These are phyloP conservation scores for Plantago elongata DNA, from an alignment of 257 asterid genomes.

Conservation along the genomic window DNA sequence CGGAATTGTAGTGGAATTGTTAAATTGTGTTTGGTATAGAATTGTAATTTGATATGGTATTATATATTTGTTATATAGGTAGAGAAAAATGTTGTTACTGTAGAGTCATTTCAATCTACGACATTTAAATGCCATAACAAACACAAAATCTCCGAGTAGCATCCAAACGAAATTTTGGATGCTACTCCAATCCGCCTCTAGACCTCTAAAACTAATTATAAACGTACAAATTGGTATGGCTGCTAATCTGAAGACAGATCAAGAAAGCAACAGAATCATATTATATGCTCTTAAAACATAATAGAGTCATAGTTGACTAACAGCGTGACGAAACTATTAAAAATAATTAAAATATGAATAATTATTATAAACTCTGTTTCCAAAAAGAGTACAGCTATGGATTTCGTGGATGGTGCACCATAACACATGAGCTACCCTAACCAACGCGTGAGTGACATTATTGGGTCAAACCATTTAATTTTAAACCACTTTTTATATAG, in stretches of 20 bases:
- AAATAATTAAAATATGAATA: not conserved
- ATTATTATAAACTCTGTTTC: not conserved
- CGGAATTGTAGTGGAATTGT: too few relatives aligned
- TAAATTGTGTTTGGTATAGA: too few relatives aligned
- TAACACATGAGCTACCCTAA: constrained; percentile 13
- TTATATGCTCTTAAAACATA: not conserved
- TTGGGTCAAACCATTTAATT: constrained; percentile 22
- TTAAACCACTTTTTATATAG: not conserved
- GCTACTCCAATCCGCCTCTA: too few relatives aligned
- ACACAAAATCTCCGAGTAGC: too few relatives aligned
- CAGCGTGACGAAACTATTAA: constrained; percentile 5
- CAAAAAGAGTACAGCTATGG: constrained; percentile 1
- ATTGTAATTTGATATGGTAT: too few relatives aligned
- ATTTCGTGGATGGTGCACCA: constrained; percentile 18
- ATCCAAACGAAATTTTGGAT: too few relatives aligned
- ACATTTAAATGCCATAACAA: too few relatives aligned
- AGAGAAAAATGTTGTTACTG: too few relatives aligned
- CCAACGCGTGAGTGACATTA: constrained; percentile 25
- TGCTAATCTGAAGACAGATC: not conserved
- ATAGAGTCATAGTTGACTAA: not conserved
- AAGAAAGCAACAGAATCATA: not conserved
- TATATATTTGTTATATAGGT: too few relatives aligned
- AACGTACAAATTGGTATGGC: too few relatives aligned
- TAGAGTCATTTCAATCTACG: too few relatives aligned
- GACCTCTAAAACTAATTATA: too few relatives aligned